phyloP scores from a whole-genome alignment of 768 basidiomycete species.

The Boletus eberwhitei region DNA sequence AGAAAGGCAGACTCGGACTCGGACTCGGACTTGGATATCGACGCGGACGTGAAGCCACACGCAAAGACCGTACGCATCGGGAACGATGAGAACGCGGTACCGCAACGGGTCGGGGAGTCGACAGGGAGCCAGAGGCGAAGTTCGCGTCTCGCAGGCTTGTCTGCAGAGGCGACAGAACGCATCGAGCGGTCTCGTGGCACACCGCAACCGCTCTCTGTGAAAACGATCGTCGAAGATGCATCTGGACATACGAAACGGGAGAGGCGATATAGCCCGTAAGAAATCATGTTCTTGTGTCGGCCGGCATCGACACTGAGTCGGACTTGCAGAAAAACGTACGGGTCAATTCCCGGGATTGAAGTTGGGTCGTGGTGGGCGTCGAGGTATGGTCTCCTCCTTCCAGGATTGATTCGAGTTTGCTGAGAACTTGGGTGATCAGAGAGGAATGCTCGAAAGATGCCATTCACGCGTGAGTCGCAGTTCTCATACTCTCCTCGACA shows the following conservation, averaged over 20 bases:
- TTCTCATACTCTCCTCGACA: not conserved
- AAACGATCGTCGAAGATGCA: constrained; percentile 32
- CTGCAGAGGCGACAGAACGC: constrained; percentile 43
- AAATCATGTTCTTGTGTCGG: not conserved
- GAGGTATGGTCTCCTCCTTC: constrained; percentile 37
- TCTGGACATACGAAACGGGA: constrained; percentile 34
- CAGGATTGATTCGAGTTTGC: not conserved
- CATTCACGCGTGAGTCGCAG: constrained; percentile 71
- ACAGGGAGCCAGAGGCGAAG: constrained; percentile 54
- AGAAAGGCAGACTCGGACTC: constrained; percentile 33
- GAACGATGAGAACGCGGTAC: constrained; percentile 20
- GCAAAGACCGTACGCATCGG: constrained; percentile 15
- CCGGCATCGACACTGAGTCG: constrained; percentile 22
- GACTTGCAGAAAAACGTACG: constrained; percentile 64
- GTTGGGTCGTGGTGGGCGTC: constrained; percentile 85
- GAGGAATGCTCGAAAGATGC: constrained; percentile 70
- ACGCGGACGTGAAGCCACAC: constrained; percentile 30
- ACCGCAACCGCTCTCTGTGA: constrained; percentile 39
- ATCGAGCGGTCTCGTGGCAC: constrained; percentile 36
- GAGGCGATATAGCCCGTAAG: constrained; percentile 36
- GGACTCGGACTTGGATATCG: constrained; percentile 24
- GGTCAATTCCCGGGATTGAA: constrained; percentile 71
- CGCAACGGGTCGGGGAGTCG: not conserved
- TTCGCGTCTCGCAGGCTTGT: constrained; percentile 58
- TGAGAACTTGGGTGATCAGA: constrained; percentile 24